phyloP scores from a whole-genome alignment of 75 land plant genomes.

The Sequoiadendron giganteum region DNA sequence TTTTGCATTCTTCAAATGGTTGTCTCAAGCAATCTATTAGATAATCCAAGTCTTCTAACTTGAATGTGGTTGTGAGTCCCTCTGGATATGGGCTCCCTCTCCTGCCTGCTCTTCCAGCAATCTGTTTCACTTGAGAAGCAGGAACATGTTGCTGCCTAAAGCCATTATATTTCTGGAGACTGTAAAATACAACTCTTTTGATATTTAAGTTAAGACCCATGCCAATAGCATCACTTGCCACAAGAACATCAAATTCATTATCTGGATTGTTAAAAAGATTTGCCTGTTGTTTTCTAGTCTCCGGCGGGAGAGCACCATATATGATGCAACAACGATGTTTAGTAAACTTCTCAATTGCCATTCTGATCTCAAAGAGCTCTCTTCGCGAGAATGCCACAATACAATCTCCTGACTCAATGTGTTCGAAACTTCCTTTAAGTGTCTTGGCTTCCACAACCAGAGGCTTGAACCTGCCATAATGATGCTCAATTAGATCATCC shows the following conservation, averaged over 20 bases:
- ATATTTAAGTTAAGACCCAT: conserved; percentile 98
- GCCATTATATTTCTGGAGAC: conserved; percentile 84
- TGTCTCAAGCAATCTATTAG: conserved; percentile 75
- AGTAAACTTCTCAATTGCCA: conserved; percentile 83
- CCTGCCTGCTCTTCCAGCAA: conserved; percentile 97
- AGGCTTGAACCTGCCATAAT: conserved; percentile 90
- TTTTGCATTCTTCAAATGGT: conserved; percentile 75
- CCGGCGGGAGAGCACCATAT: conserved; percentile 97
- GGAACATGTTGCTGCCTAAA: conserved; percentile 68
- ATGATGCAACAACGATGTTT: conserved; percentile 92
- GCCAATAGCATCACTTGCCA: conserved; percentile 98
- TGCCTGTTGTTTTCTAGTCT: conserved; percentile 95
- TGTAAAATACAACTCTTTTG: conserved; percentile 77
- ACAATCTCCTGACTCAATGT: conserved; percentile 88
- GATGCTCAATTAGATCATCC: conserved; percentile 72
- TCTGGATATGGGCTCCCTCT: conserved; percentile 89
- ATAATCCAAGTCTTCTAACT: conserved; percentile 67
- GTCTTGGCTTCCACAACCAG: conserved; percentile 82
- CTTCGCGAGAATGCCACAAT: conserved; percentile 93
- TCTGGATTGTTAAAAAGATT: conserved; percentile 76
- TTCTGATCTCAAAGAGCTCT: conserved; percentile 91
- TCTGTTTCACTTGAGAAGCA: conserved; percentile 92
- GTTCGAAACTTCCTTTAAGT: conserved; percentile 56
- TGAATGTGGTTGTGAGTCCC: conserved; percentile 80
- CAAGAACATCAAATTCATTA: conserved; percentile 91